These are phyloP conservation scores for Xylaria curta DNA, from an alignment of 495 filamentous ascomycete genomes.

Conservation along the genomic window DNA sequence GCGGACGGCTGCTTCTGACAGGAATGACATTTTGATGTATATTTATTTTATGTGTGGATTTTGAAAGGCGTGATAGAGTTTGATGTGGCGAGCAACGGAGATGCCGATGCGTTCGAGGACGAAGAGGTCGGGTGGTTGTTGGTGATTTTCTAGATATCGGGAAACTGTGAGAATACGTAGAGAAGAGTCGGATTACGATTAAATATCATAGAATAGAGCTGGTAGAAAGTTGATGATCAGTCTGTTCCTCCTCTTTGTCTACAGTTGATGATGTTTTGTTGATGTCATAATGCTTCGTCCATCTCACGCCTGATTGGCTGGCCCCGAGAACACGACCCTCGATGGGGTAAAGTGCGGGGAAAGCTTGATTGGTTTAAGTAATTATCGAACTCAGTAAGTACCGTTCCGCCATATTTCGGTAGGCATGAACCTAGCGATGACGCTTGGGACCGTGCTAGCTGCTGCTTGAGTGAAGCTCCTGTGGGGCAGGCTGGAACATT, in stretches of 20 bases:
- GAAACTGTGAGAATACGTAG: neutral
- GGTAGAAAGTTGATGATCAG: neutral
- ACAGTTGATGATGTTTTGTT: conserved; percentile 14
- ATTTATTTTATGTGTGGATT: neutral
- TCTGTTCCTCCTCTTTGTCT: neutral
- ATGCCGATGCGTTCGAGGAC: neutral
- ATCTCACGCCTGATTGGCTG: conserved; percentile 18
- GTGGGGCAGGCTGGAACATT: conserved; percentile 1
- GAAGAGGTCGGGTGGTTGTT: neutral
- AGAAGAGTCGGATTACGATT: neutral
- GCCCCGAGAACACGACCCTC: neutral
- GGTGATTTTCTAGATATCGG: neutral
- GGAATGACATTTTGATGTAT: conserved; percentile 51
- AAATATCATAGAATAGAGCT: neutral
- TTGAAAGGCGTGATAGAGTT: neutral
- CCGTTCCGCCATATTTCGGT: conserved; percentile 6
- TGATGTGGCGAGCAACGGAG: neutral
- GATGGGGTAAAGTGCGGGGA: conserved; percentile 21
- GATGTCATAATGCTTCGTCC: conserved; percentile 14
- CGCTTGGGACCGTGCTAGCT: neutral
- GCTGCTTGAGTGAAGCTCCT: neutral
- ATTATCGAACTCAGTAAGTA: neutral
- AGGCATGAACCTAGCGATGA: conserved; percentile 3
- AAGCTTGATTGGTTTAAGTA: neutral
- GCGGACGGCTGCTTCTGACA: conserved; percentile 48